phyloP scores from a whole-genome alignment of 768 basidiomycete genomes.

The Gelatoporia subvermispora region DNA sequence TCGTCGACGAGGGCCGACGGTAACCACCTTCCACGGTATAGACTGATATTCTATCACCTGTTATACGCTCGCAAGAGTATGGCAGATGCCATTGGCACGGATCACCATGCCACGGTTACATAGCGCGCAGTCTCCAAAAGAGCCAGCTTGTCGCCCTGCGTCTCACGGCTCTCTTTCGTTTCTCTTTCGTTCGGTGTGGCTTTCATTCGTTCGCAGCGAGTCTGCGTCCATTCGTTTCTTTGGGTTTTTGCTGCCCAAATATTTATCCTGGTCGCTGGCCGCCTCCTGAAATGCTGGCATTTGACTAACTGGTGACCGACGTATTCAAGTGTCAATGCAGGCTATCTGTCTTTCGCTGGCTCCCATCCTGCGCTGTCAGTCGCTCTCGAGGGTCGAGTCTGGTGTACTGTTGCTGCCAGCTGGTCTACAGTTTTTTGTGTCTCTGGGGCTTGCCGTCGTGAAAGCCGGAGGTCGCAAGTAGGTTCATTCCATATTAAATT shows the following conservation, averaged over 20 bases:
- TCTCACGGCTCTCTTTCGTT: too few relatives aligned
- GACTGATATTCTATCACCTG: neutral
- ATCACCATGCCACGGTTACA: neutral
- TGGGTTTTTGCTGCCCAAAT: slow-evolving; percentile 23
- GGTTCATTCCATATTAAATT: neutral
- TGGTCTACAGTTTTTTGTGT: slow-evolving; percentile 57
- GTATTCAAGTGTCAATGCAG: slow-evolving; percentile 34
- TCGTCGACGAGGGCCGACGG: neutral
- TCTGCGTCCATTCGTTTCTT: slow-evolving; percentile 46
- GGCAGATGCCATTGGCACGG: neutral
- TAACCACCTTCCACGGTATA: too few relatives aligned
- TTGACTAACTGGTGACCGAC: slow-evolving; percentile 10
- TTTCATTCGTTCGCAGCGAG: slow-evolving; percentile 33
- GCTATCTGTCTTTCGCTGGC: slow-evolving; percentile 66
- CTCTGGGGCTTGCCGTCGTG: slow-evolving; percentile 45
- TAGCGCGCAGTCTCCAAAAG: neutral
- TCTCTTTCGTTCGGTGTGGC: neutral
- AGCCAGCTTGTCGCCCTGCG: too few relatives aligned
- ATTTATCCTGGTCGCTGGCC: slow-evolving; percentile 1
- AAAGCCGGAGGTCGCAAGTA: slow-evolving; percentile 20
- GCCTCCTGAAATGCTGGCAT: slow-evolving; percentile 12
- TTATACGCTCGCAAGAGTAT: neutral
- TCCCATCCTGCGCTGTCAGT: slow-evolving; percentile 66
- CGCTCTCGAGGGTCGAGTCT: slow-evolving; percentile 42
- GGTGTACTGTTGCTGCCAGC: slow-evolving; percentile 56